phyloP scores from a whole-genome alignment of 2,329 filamentous ascomycete genomes.

The Botryosphaeria dothidea region DNA sequence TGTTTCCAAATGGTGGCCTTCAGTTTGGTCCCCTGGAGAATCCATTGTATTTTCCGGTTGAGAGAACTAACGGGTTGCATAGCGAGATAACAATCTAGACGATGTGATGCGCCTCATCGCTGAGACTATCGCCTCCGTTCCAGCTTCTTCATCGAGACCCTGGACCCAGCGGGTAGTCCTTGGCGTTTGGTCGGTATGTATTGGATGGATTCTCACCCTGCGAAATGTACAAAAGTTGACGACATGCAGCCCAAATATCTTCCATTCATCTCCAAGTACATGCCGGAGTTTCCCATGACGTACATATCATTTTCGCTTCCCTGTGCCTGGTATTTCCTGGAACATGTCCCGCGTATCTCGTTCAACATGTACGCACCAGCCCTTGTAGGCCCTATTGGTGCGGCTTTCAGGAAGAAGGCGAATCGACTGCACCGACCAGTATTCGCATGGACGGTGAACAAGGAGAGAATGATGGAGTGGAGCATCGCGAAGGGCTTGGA shows the following conservation, averaged over 20 bases:
- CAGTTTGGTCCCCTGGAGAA: not conserved
- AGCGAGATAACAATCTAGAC: conserved; percentile 70
- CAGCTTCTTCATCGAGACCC: conserved; percentile 45
- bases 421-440: conserved; percentile 60
- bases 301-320: conserved; percentile 67
- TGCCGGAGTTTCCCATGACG: conserved; percentile 65
- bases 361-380: conserved; percentile 76
- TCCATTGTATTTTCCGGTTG: not conserved
- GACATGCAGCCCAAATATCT: conserved; percentile 63
- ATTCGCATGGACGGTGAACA: conserved; percentile 86
- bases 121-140: conserved; percentile 59
- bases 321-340: conserved; percentile 73
- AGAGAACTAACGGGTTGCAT: not conserved
- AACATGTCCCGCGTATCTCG: conserved; percentile 62
- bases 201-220: not conserved
- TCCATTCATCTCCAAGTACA: conserved; percentile 59
- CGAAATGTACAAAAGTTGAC: conserved; percentile 15
- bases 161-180: conserved; percentile 77
- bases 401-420: conserved; percentile 64
- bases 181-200: conserved; percentile 74
- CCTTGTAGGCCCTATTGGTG: conserved; percentile 68
- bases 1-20: not conserved
- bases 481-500: conserved; percentile 67
- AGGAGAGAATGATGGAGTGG: conserved; percentile 78
- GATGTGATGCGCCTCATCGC: conserved; percentile 71